Evolutionary conservation across 176 grass and related monocot species (phyloP), one percentile per base, ranked within the genome.

Genomic region (Aechmea fasciata): DNA sequence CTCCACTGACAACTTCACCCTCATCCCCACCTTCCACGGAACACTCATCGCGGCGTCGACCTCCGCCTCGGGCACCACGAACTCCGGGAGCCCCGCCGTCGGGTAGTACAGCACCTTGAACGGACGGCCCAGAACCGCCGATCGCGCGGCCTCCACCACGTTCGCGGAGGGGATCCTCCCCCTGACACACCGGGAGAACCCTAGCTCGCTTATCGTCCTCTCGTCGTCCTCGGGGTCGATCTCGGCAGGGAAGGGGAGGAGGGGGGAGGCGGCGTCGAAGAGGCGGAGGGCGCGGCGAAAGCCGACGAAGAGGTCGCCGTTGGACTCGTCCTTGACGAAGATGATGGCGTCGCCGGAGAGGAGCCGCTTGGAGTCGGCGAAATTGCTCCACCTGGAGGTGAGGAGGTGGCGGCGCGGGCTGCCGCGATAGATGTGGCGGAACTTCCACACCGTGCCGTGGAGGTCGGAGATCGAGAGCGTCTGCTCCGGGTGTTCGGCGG

Each of bases 291-390:
- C 81, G 1, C 84, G 88, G 3, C 84, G 84, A 63, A 91, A 71
- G 25, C 88, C 84, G 51, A 87, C 81, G 41, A 82, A 84, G 0
- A 91, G 71, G 68, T 87, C 74, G 25, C 84, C 88, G 1, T 50
- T 74, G 63, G 71, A 55, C 9, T 61, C 0, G 1, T 78, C 73
- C 67, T 79, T 81, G 52, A 91, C 50, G 81, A 91, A 87, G 10
- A 91, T 74, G 64, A 91, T 75, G 47, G 84, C 78, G 19, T 91
- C 88, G 66, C 88, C 88, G 0, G 88, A 77, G 28, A 91, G 59
- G 57, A 91, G 81, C 81, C 81, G 83, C 84, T 91, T 91, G 73
- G 77, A 74, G 68, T 87, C 87, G 57, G 87, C 88, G 68, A 91
- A 91, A 3, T 78, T 76, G 78, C 88, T 87, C 88, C 88, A 91